Conservation (phyloP, 2,329 filamentous ascomycete genomes). For the Aspergillus phoenicis region DNA sequence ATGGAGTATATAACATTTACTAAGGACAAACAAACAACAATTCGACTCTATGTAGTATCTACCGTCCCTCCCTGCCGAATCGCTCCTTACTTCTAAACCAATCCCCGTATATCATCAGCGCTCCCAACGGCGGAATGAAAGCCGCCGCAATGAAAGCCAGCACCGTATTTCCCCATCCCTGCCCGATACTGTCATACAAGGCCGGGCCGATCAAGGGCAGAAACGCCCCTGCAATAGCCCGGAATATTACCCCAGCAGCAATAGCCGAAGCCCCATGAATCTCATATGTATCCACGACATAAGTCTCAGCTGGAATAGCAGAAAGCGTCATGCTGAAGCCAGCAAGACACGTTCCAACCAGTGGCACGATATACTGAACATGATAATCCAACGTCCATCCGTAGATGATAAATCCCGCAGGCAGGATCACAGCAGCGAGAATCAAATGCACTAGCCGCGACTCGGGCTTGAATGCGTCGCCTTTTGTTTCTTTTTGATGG, state of each 20-base stretch:
- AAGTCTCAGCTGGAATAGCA: neutral
- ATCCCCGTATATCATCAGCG: neutral
- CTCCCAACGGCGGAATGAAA: neutral
- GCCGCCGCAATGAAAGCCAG: neutral
- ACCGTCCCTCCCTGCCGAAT: neutral
- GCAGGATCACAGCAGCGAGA: neutral
- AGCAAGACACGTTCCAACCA: neutral
- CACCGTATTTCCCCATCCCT: neutral
- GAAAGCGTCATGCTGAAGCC: conserved; percentile 2
- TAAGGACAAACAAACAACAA: no score
- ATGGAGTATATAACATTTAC: neutral
- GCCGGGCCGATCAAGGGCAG: neutral
- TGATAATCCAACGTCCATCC: neutral
- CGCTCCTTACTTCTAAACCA: neutral
- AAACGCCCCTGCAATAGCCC: neutral
- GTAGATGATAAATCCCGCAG: neutral
- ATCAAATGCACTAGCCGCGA: neutral
- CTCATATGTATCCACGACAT: neutral
- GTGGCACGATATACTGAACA: neutral
- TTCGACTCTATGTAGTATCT: neutral
- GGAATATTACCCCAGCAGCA: neutral
- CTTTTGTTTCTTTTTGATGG: neutral
- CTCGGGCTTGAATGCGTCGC: conserved; percentile 2
- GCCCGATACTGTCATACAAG: neutral
- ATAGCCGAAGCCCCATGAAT: neutral